Evolutionary conservation across 2,329 filamentous ascomycete species (phyloP), one percentile per base, ranked within the genome.

Genomic region (Exophiala bonariae): DNA sequence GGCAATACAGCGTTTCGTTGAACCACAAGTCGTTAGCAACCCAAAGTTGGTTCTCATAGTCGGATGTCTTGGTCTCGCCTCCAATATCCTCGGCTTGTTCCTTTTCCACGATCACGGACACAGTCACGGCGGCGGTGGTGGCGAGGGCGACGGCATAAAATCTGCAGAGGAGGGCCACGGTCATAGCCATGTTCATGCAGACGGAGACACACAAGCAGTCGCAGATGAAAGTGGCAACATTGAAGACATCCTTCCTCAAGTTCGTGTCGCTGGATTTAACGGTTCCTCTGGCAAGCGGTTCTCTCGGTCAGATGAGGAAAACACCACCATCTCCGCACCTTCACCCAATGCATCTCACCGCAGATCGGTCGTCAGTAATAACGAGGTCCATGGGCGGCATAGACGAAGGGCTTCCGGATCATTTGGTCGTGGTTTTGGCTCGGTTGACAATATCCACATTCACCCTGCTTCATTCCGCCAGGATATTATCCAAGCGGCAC

Each of bases 71-170:
- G 93, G 93, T 41, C 79, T 99, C 11, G 77, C 83, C 6, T 96
- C 91, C 23, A 99, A 99, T 63, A 79, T 97, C 16, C 73, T 92
- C 39, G 93, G 93, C 2, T 85, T 99, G 54, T 80, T 92, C 47
- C 82, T 99, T 23, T 89, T 99, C 61, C 93, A 95, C 58, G 92
- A 95, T 47, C 92, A 97, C 65, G 88, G 89, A 3, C 92, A 97
- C 66, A 82, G 82, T 11, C 89, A 93, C 64, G 86, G 84, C 3
- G 73, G 71, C 11, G 77, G 73, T 35, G 67, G 67, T 5, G 77
- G 66, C 3, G 60, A 66, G 39, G 56, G 51, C 14, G 67, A 79
- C 55, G 64, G 66, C 31, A 56, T 73, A 43, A 60, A 55, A 52
- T 70, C 74, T 30, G 75, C 74, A 7, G 79, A 83, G 54, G 74